Conservation (phyloP, 257 asterid genomes). For the Jacaranda mimosifolia region DNA sequence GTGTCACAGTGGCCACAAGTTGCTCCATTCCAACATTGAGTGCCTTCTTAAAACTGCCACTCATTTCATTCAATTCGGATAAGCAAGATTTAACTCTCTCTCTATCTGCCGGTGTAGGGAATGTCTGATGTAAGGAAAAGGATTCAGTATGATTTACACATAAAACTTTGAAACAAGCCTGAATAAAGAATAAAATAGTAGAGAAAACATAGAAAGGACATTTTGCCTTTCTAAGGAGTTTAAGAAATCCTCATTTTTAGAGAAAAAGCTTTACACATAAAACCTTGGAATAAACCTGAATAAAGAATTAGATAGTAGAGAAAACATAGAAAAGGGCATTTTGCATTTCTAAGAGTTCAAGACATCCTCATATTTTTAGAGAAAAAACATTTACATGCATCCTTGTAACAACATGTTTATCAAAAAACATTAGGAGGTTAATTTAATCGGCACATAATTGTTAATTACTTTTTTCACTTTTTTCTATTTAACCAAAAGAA, state of each 20-base stretch:
- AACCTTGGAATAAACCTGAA: slow-evolving; percentile 1
- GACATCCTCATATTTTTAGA: neutral
- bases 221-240: slow-evolving; percentile 11
- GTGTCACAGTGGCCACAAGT: slow-evolving; percentile 76
- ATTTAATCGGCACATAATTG: neutral
- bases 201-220: slow-evolving; percentile 6
- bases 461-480: neutral
- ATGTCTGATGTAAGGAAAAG: slow-evolving; percentile 56
- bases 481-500: neutral
- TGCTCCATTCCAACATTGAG: slow-evolving; percentile 82
- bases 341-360: slow-evolving; percentile 6
- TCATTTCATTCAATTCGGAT: slow-evolving; percentile 86
- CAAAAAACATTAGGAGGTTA: neutral
- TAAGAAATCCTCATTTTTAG: neutral
- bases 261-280: neutral
- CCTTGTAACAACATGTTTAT: neutral
- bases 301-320: slow-evolving; percentile 14
- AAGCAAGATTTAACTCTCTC: slow-evolving; percentile 90
- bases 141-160: slow-evolving; percentile 19
- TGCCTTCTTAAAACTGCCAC: slow-evolving; percentile 81
- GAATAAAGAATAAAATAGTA: slow-evolving; percentile 13
- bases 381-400: neutral
- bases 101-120: slow-evolving; percentile 82
- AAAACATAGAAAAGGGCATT: slow-evolving; percentile 2
- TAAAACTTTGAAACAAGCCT: slow-evolving; percentile 1